Evolutionary conservation across 345 rosid genomes (phyloP).

Genomic region (Eucalyptus regnans): DNA sequence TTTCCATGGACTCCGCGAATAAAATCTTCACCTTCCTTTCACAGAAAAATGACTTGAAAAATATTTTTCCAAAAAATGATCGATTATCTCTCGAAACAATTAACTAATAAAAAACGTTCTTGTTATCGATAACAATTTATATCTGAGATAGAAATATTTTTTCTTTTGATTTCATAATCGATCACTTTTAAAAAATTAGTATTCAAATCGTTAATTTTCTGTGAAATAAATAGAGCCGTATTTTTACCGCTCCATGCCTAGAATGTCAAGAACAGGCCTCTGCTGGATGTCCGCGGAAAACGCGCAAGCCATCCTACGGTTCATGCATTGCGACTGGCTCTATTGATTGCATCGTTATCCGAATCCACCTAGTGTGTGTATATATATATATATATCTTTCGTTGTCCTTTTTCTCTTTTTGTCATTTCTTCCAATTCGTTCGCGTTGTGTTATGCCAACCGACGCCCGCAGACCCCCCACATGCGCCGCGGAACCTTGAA

Average conservation of each 20-base stretch:
- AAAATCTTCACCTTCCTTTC: neutral
- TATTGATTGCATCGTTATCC: neutral
- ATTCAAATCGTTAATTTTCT: too few species aligned
- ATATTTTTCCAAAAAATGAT: rapidly evolving
- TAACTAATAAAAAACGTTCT: too few species aligned
- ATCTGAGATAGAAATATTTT: rapidly evolving
- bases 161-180: too few species aligned
- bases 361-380: neutral
- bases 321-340: neutral
- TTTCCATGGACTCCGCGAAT: neutral
- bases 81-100: neutral
- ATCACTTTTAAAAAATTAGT: too few species aligned
- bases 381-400: rapidly evolving
- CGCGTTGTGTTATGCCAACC: neutral
- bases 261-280: neutral
- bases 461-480: neutral
- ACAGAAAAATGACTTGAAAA: too few species aligned
- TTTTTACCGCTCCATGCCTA: too few species aligned
- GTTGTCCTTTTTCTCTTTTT: neutral
- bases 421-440: neutral
- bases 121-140: rapidly evolving
- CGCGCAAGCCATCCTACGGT: neutral
- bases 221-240: rapidly evolving
- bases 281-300: neutral
- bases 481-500: neutral